Conservation (phyloP, 192 early-diverging fungal genomes). For the Pilobolus umbonatus region DNA sequence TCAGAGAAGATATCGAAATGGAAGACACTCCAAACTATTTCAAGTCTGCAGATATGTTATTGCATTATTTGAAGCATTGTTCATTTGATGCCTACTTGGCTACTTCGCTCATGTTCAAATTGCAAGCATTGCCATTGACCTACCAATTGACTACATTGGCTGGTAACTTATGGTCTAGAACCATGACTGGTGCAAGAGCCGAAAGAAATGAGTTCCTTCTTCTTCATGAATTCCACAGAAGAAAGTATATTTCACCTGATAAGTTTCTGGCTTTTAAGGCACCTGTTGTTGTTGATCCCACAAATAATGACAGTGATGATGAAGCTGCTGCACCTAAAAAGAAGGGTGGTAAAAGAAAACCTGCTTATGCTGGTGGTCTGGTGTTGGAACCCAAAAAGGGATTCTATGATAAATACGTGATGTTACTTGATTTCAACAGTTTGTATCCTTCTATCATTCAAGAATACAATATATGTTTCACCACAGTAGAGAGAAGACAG, state of each 20-base stretch:
- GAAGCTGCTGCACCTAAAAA: conserved; percentile 32
- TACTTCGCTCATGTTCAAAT: conserved; percentile 76
- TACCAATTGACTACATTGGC: conserved; percentile 89
- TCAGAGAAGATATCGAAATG: conserved; percentile 79
- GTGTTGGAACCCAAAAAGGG: conserved; percentile 98
- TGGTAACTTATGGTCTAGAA: conserved; percentile 94
- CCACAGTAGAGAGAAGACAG: conserved; percentile 68
- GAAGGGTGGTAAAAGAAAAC: conserved; percentile 57
- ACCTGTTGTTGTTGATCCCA: conserved; percentile 15
- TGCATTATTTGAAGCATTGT: conserved; percentile 73
- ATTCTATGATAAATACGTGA: conserved; percentile 91
- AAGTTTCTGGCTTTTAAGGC: conserved; percentile 43
- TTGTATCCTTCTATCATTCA: conserved; percentile 99
- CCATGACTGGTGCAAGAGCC: conserved; percentile 83
- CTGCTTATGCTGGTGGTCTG: conserved; percentile 87
- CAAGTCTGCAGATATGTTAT: conserved; percentile 48
- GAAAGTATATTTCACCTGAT: conserved; percentile 92
- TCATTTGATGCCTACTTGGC: conserved; percentile 80
- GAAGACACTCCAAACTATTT: conserved; percentile 74
- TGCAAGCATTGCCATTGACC: conserved; percentile 88
- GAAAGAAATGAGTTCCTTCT: conserved; percentile 95
- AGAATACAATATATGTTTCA: conserved; percentile 99
- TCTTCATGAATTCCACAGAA: conserved; percentile 91
- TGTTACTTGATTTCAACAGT: conserved; percentile 97
- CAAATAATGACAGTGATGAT: conserved; percentile 32